A percentile compares a stretch with the other conserved stretches of the same genome.
phyloP scores from a whole-genome alignment of 441 rosid genomes.

The Erodium moschatum region DNA sequence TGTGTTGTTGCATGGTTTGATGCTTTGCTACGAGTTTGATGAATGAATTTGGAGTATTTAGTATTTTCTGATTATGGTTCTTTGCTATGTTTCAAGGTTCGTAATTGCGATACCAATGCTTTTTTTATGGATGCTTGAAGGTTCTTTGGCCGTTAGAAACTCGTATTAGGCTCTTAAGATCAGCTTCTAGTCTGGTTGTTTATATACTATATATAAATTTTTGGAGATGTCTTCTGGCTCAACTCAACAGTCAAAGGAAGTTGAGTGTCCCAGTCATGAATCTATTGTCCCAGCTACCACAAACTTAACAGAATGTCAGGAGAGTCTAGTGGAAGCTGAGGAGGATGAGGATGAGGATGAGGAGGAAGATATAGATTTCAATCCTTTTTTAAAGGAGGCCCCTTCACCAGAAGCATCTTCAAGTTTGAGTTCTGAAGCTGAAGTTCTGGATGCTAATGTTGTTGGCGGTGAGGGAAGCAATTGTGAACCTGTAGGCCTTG shows the following conservation, averaged over 20 bases:
- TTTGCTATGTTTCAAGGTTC: conserved; percentile 5
- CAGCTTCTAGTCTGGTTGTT: background rate
- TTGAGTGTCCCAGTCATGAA: conserved; percentile 18
- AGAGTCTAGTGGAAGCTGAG: conserved; percentile 22
- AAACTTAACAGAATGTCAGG: conserved; percentile 12
- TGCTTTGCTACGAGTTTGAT: background rate
- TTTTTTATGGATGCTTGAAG: conserved; percentile 4
- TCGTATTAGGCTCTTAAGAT: background rate
- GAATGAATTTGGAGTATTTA: background rate
- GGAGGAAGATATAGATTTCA: conserved; percentile 75
- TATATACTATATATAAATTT: background rate
- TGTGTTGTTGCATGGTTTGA: background rate
- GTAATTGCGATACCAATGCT: background rate
- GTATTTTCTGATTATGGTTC: background rate
- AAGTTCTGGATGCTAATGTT: conserved; percentile 33
- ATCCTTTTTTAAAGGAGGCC: conserved; percentile 62
- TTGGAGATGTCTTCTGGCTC: conserved; percentile 13
- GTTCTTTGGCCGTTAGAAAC: background rate
- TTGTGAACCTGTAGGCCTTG: conserved; percentile 15
- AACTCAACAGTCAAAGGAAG: conserved; percentile 21
- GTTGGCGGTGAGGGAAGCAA: conserved; percentile 23
- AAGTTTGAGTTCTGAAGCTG: conserved; percentile 74
- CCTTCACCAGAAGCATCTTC: conserved; percentile 80
- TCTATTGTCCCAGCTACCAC: conserved; percentile 10
- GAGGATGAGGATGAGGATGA: conserved; percentile 40